Conservation (phyloP, 331 rosid species). For the Cydonia oblonga region DNA sequence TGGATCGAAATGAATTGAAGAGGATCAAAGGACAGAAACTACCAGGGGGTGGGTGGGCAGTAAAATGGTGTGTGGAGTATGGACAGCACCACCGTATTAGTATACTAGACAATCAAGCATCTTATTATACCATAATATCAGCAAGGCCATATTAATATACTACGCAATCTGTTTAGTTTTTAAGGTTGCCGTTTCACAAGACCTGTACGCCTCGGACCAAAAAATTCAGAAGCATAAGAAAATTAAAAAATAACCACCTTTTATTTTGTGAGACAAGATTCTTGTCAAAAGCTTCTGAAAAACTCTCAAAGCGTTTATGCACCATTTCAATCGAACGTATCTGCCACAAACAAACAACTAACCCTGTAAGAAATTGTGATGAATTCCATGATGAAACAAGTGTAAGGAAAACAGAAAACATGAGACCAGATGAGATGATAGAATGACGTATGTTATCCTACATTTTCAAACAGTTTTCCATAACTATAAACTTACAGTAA, state of each 20-base stretch:
- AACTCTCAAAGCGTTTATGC: slow-evolving; percentile 95
- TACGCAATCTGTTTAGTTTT: too few relatives aligned
- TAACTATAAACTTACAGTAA: not conserved
- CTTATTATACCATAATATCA: not conserved
- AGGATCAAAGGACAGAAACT: too few relatives aligned
- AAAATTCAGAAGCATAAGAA: not conserved
- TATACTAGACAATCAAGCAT: not conserved
- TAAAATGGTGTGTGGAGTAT: too few relatives aligned
- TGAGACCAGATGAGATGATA: not conserved
- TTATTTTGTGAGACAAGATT: slow-evolving; percentile 53
- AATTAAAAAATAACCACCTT: slow-evolving; percentile 32
- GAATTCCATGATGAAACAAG: not conserved
- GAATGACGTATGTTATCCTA: not conserved
- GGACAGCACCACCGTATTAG: not conserved
- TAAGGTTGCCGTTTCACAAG: not conserved
- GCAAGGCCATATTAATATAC: not conserved
- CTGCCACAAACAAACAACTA: slow-evolving; percentile 34
- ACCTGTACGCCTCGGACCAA: not conserved
- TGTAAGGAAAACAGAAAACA: not conserved
- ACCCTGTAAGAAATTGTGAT: slow-evolving; percentile 6
- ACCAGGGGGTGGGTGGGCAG: too few relatives aligned
- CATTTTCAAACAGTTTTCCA: not conserved
- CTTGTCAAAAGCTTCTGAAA: slow-evolving; percentile 74
- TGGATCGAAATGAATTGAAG: too few relatives aligned
- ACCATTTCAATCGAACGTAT: slow-evolving; percentile 97